These are phyloP conservation scores for Exserohilum rostratum DNA, from an alignment of 2,329 filamentous ascomycete genomes.

Conservation along the genomic window DNA sequence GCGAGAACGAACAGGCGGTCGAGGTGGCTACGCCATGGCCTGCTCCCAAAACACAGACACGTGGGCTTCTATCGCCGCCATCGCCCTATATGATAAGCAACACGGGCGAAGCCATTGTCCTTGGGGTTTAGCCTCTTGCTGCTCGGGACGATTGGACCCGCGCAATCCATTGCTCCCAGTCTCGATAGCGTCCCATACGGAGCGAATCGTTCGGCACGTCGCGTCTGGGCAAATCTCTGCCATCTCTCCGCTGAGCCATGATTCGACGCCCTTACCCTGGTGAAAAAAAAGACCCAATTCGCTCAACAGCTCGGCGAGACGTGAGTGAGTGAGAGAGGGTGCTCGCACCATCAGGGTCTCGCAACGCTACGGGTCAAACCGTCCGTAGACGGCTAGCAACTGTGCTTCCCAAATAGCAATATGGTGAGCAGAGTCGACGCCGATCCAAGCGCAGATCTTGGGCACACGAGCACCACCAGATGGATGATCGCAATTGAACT, in stretches of 20 bases:
- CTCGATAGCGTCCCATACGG: constrained; percentile 10
- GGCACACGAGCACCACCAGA: constrained; percentile 16
- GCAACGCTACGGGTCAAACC: constrained; percentile 29
- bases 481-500: constrained; percentile 36
- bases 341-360: constrained; percentile 18
- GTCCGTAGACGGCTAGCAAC: constrained; percentile 21
- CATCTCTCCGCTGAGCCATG: constrained; percentile 9
- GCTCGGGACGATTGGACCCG: constrained; percentile 5
- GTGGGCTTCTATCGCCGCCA: constrained; percentile 9
- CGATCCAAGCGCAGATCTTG: constrained; percentile 34
- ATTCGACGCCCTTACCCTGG: constrained; percentile 6
- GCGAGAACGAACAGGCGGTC: constrained; percentile 15
- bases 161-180: constrained; percentile 6
- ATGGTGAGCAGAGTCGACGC: constrained; percentile 15
- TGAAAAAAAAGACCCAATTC: background rate
- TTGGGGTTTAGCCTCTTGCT: constrained; percentile 9
- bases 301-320: constrained; percentile 11
- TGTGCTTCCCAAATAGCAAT: constrained; percentile 25
- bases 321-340: background rate
- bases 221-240: constrained; percentile 18
- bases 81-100: constrained; percentile 10
- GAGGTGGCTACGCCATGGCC: constrained; percentile 29
- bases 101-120: constrained; percentile 10
- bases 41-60: constrained; percentile 11
- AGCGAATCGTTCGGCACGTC: constrained; percentile 11